Conservation (phyloP, 352 stramenopile genomes). For the Pythium aphanidermatum region DNA sequence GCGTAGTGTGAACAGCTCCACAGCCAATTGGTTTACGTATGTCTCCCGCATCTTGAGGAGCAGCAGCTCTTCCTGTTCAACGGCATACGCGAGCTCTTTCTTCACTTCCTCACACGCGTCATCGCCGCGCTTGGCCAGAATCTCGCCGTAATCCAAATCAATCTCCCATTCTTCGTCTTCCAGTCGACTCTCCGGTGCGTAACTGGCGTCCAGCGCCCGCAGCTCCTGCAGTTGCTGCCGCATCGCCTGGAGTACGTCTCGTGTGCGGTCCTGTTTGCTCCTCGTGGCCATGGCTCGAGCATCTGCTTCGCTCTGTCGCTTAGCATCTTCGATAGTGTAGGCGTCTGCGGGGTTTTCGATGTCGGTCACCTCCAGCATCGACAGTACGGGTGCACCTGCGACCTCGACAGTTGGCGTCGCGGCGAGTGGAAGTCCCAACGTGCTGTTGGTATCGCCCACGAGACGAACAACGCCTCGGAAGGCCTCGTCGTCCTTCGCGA, state of each 20-base stretch:
- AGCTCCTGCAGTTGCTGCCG: conserved; percentile 71
- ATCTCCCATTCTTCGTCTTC: conserved; percentile 80
- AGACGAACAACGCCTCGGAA: conserved; percentile 49
- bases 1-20: conserved; percentile 68
- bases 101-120: conserved; percentile 85
- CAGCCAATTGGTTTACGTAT: conserved; percentile 62
- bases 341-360: conserved; percentile 58
- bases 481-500: conserved; percentile 42
- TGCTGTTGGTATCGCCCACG: conserved; percentile 29
- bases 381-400: conserved; percentile 14
- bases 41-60: conserved; percentile 82
- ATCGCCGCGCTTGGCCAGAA: conserved; percentile 57
- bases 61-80: conserved; percentile 74
- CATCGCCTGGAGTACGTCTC: conserved; percentile 79
- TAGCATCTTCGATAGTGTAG: conserved; percentile 92
- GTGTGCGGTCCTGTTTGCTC: conserved; percentile 87
- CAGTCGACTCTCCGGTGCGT: conserved; percentile 48
- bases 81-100: conserved; percentile 73
- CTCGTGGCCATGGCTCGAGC: conserved; percentile 38
- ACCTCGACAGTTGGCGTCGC: conserved; percentile 8
- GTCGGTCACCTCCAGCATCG: conserved; percentile 53
- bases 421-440: conserved; percentile 22
- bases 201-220: conserved; percentile 45
- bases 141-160: conserved; percentile 81
- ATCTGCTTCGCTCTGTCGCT: conserved; percentile 88